phyloP scores from a whole-genome alignment of 2,329 filamentous ascomycete species.

The Colletotrichum phormii region DNA sequence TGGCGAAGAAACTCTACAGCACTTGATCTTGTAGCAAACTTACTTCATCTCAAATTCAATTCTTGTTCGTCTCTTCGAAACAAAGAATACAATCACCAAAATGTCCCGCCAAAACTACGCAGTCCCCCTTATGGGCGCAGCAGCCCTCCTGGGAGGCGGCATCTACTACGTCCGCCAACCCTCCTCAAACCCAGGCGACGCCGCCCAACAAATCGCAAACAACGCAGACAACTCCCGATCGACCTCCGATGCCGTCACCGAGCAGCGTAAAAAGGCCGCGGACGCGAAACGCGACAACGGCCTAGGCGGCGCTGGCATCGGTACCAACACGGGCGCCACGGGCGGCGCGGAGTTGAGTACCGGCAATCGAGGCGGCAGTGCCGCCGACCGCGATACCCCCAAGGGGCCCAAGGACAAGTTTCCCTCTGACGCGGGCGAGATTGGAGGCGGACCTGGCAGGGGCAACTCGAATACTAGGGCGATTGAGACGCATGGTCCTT shows the following conservation, averaged over 20 bases:
- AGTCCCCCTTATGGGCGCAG: slow-evolving; percentile 23
- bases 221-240: slow-evolving; percentile 15
- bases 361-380: slow-evolving; percentile 35
- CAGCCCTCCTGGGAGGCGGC: slow-evolving; percentile 29
- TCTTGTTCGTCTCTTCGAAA: neutral
- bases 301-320: slow-evolving; percentile 46
- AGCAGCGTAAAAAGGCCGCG: slow-evolving; percentile 32
- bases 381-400: slow-evolving; percentile 38
- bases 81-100: neutral
- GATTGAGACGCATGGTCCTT: slow-evolving; percentile 40
- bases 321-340: slow-evolving; percentile 42
- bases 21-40: too few relatives aligned
- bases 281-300: slow-evolving; percentile 46
- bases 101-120: slow-evolving; percentile 29
- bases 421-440: slow-evolving; percentile 47
- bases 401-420: slow-evolving; percentile 45
- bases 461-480: slow-evolving; percentile 44
- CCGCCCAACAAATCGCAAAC: slow-evolving; percentile 19
- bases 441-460: slow-evolving; percentile 46
- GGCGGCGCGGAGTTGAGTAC: slow-evolving; percentile 46
- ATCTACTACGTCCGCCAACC: slow-evolving; percentile 32
- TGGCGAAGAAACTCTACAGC: too few relatives aligned
- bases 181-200: slow-evolving; percentile 5
- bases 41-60: too few relatives aligned
- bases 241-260: slow-evolving; percentile 19